These are phyloP conservation scores for Nissolia schottii DNA, from an alignment of 306 rosid genomes.

Conservation along the genomic window DNA sequence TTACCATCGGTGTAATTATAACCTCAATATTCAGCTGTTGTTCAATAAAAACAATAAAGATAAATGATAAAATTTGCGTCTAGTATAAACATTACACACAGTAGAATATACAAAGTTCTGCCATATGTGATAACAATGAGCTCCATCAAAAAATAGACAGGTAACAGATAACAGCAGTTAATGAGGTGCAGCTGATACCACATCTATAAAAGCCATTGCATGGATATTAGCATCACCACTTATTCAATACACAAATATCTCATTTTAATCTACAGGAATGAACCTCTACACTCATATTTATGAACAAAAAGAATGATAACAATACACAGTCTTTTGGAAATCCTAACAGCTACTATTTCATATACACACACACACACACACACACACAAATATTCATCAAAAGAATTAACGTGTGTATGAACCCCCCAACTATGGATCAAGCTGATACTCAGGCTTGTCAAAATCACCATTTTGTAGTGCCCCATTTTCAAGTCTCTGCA, in stretches of 20 bases:
- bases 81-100: neutral
- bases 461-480: constrained; percentile 48
- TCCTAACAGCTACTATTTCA: constrained; percentile 33
- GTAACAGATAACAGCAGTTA: constrained; percentile 1
- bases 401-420: constrained; percentile 5
- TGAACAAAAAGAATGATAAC: constrained; percentile 82
- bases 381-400: constrained; percentile 53
- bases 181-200: neutral
- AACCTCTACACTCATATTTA: constrained; percentile 53
- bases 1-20: neutral
- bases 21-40: neutral
- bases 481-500: constrained; percentile 50
- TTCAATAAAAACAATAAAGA: neutral
- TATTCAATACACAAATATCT: constrained; percentile 46
- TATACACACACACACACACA: constrained; percentile 49
- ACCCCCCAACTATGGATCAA: constrained; percentile 50
- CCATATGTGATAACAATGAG: neutral
- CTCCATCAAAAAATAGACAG: neutral
- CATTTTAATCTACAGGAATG: constrained; percentile 16
- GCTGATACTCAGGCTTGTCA: constrained; percentile 51
- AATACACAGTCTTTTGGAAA: constrained; percentile 26
- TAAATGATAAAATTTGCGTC: neutral
- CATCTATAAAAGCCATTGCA: constrained; percentile 10
- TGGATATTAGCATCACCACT: constrained; percentile 2
- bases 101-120: neutral